phyloP scores from a whole-genome alignment of 495 filamentous ascomycete species.

The Extremus antarcticus region DNA sequence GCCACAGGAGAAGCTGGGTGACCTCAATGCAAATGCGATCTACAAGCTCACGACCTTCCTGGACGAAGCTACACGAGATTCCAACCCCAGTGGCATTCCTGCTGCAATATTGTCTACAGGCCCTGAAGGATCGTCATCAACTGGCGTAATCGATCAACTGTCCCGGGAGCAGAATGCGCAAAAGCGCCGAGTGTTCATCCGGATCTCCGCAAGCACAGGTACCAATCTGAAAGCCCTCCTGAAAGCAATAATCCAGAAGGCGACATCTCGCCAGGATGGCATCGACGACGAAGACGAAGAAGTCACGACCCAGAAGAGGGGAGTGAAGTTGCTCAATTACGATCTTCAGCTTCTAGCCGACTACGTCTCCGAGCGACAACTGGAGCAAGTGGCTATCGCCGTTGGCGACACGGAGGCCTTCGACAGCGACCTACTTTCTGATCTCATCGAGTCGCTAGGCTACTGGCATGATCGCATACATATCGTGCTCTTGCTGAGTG shows the following conservation, averaged over 20 bases:
- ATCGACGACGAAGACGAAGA: constrained; percentile 39
- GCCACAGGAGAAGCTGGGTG: constrained; percentile 46
- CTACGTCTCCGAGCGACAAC: constrained; percentile 44
- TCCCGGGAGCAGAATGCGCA: constrained; percentile 38
- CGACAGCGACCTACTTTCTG: constrained; percentile 63
- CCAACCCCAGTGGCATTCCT: constrained; percentile 42
- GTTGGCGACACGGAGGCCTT: constrained; percentile 92
- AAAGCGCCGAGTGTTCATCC: constrained; percentile 43
- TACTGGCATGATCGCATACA: constrained; percentile 41
- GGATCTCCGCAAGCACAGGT: constrained; percentile 65
- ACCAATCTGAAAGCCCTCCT: constrained; percentile 72
- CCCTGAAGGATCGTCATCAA: constrained; percentile 74
- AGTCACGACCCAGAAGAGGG: constrained; percentile 38
- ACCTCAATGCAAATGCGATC: constrained; percentile 50
- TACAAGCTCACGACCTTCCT: constrained; percentile 58
- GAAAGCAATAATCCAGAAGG: constrained; percentile 71
- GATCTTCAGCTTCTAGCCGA: constrained; percentile 74
- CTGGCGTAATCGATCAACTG: constrained; percentile 59
- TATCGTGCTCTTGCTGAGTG: constrained; percentile 74
- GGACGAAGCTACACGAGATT: constrained; percentile 27
- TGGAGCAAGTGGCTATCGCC: constrained; percentile 57
- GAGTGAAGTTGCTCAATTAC: constrained; percentile 71
- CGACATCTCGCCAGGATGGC: constrained; percentile 41
- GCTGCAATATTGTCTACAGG: constrained; percentile 74
- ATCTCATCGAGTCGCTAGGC: constrained; percentile 69